Evolutionary conservation across 2,329 filamentous ascomycete species (phyloP).

Genomic region (Xylariaceae sp.): DNA sequence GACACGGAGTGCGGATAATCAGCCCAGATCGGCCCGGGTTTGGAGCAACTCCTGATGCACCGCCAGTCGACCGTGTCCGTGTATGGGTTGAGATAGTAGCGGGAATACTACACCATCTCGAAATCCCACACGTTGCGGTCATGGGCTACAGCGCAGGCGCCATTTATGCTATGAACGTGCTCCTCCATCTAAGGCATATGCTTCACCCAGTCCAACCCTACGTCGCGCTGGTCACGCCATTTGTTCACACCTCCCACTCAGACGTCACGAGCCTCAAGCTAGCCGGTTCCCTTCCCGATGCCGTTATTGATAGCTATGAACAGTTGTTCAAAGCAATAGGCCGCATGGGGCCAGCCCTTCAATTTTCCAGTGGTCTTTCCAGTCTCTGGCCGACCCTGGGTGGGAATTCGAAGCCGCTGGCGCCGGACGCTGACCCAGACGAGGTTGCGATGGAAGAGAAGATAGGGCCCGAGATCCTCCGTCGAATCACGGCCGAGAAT

Average conservation of each 20-base stretch:
- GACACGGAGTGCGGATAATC: conserved; percentile 34
- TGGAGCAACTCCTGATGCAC: conserved; percentile 32
- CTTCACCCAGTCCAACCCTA: conserved; percentile 24
- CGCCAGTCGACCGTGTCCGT: conserved; percentile 19
- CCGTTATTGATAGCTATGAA: conserved; percentile 15
- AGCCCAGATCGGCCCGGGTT: conserved; percentile 36
- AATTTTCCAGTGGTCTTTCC: conserved; percentile 15
- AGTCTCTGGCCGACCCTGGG: conserved; percentile 4
- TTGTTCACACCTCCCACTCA: conserved; percentile 22
- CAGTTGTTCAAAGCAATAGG: conserved; percentile 10
- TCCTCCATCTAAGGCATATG: conserved; percentile 22
- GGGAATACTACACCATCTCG: conserved; percentile 34
- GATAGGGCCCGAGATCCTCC: conserved; percentile 4
- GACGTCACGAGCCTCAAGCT: conserved; percentile 15
- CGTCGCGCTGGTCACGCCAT: conserved; percentile 20
- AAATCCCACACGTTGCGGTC: conserved; percentile 27
- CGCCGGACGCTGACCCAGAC: conserved; percentile 11
- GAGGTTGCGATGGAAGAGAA: conserved; percentile 16
- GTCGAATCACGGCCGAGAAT: conserved; percentile 11
- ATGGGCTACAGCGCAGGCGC: conserved; percentile 21
- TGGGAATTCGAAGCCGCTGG: not conserved
- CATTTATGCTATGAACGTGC: conserved; percentile 23
- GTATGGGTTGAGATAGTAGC: conserved; percentile 32
- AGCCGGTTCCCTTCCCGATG: conserved; percentile 14
- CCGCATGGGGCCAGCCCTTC: conserved; percentile 9